Evolutionary conservation across 2,329 filamentous ascomycete genomes (phyloP).

Genomic region (Rutstroemia sp.): DNA sequence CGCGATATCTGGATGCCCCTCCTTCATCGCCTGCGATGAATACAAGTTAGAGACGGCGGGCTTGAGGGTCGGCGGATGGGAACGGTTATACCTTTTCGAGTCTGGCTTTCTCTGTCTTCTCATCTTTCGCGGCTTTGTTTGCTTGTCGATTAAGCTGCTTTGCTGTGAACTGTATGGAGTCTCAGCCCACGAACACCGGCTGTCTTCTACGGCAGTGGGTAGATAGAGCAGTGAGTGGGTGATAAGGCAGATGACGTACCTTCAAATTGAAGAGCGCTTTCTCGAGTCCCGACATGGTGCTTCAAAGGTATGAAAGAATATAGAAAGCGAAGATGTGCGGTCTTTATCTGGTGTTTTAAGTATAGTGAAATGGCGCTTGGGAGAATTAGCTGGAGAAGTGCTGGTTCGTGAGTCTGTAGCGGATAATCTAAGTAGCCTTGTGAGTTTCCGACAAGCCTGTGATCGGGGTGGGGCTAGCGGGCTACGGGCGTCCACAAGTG

Average conservation of each 20-base stretch:
- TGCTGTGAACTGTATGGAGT: slow-evolving; percentile 43
- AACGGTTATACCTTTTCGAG: slow-evolving; percentile 44
- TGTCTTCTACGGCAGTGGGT: neutral
- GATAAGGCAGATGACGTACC: slow-evolving; percentile 31
- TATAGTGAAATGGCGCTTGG: too few species aligned
- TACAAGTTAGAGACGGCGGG: neutral
- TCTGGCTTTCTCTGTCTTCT: slow-evolving; percentile 52
- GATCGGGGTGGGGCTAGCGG: neutral
- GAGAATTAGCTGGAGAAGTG: too few species aligned
- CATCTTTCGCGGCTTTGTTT: slow-evolving; percentile 53
- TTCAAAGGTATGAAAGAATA: neutral
- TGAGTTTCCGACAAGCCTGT: neutral
- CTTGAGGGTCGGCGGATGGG: neutral
- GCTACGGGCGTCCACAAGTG: too few species aligned
- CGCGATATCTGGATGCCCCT: slow-evolving; percentile 52
- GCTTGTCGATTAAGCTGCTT: slow-evolving; percentile 57
- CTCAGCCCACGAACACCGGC: neutral
- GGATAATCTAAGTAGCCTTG: neutral
- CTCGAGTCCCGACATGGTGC: slow-evolving; percentile 52
- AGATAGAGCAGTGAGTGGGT: neutral
- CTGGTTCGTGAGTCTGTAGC: too few species aligned
- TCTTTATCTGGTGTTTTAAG: neutral
- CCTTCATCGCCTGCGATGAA: slow-evolving; percentile 45
- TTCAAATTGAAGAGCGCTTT: slow-evolving; percentile 57
- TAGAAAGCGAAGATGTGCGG: neutral